Base-by-base conservation (phyloP, 2,329 filamentous ascomycete species). In the Balansia obtecta region DNA sequence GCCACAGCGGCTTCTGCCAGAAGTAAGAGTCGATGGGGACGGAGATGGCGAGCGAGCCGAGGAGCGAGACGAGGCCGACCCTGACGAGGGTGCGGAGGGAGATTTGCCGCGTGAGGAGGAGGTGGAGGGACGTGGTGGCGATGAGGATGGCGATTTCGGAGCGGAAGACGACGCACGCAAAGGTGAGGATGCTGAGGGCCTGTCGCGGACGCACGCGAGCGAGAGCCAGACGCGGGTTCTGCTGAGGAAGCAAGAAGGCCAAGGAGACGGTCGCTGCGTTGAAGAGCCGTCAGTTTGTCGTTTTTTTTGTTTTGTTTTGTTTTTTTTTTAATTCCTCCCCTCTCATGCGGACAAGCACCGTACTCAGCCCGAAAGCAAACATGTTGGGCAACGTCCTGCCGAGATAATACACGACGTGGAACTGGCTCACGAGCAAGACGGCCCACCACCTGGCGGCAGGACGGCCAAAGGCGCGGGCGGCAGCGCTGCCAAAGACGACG, bases 311-410 rank as follows among this genome's bases (percentile, higher is more conserved):
- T n/a, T n/a, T n/a, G n/a, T n/a, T n/a, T n/a, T n/a, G n/a, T n/a
- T n/a, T n/a, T n/a, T n/a, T n/a, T n/a, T n/a, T n/a, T n/a, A n/a
- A n/a, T n/a, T n/a, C n/a, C n/a, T n/a, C n/a, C n/a, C n/a, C n/a
- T n/a, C n/a, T n/a, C n/a, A n/a, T n/a, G n/a, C n/a, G n/a, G n/a
- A n/a, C n/a, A n/a, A n/a, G n/a, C 20, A 22, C 4, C 83, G 67
- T 72, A 91, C 85, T 88, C 52, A 96, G 70, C 10, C 82, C 80
- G 70, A 97, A 93, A 18, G 93, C 90, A 68, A 96, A 95, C 85
- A 94, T 95, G 65, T 98, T 98, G 2, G 93, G 93, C 56, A 98
- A 70, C 2, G 89, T 93, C 53, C 93, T 77, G 15, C 89, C 93
- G 13, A 90, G 85, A 71, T 98, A 98, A 68, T 88, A 98, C 54